Evolutionary conservation across 495 filamentous ascomycete species (phyloP).

Genomic region (Xylaria acuta): DNA sequence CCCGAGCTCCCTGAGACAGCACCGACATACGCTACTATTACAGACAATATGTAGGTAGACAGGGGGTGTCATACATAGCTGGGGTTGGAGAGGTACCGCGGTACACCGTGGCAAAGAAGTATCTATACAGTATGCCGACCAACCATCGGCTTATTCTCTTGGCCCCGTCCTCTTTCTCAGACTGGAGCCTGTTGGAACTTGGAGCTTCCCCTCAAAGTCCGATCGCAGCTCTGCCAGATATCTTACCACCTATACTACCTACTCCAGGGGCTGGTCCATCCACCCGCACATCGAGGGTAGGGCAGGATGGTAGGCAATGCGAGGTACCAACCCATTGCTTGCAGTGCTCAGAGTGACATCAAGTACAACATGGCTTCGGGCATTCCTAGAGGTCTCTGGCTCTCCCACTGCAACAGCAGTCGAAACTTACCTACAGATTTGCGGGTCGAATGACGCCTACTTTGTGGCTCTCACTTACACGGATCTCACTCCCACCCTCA

Average conservation of each 20-base stretch:
- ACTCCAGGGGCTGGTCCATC: constrained; percentile 14
- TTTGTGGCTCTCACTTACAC: constrained; percentile 18
- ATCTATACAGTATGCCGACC: constrained; percentile 2
- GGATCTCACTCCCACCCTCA: constrained; percentile 21
- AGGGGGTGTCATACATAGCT: background rate
- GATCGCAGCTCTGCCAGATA: constrained; percentile 14
- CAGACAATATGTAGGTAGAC: constrained; percentile 1
- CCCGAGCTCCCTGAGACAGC: constrained; percentile 3
- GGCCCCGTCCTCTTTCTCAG: constrained; percentile 6
- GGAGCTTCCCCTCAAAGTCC: constrained; percentile 21
- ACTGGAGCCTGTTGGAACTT: constrained; percentile 10
- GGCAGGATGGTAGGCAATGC: constrained; percentile 11
- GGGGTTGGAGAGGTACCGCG: background rate
- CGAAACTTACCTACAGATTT: constrained; percentile 25
- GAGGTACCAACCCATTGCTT: constrained; percentile 22
- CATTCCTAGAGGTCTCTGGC: constrained; percentile 1
- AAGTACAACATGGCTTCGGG: constrained; percentile 12
- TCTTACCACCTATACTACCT: constrained; percentile 4
- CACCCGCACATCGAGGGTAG: constrained; percentile 2
- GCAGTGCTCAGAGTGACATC: constrained; percentile 18
- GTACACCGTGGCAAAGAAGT: background rate
- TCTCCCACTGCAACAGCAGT: constrained; percentile 15
- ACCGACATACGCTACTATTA: background rate
- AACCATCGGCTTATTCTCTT: constrained; percentile 5
- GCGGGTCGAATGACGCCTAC: constrained; percentile 30